Percentiles rank a stretch among this genome's conserved stretches.
Evolutionary conservation across 805 yeast genomes (phyloP).

Genomic region (Tetrapisispora fleetii): DNA sequence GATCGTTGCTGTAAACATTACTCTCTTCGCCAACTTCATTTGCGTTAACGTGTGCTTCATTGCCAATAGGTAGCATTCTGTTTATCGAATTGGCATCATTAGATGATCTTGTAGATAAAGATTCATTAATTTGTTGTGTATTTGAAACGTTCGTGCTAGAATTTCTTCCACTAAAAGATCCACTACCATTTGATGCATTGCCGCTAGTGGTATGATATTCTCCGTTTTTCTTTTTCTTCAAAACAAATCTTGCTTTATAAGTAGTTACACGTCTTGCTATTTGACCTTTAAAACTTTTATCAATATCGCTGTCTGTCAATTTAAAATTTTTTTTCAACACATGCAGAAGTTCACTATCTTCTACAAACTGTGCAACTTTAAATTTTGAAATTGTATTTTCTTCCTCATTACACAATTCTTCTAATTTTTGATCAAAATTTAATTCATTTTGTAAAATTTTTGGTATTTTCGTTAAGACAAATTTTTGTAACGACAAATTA

Average conservation of each 20-base stretch:
- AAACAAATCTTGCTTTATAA: constrained; percentile 28
- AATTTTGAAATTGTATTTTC: constrained; percentile 25
- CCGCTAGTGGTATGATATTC: constrained; percentile 12
- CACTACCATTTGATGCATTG: neutral
- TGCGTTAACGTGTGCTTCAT: neutral
- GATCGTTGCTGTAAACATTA: neutral
- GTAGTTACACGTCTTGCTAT: constrained; percentile 29
- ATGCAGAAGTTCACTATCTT: constrained; percentile 26
- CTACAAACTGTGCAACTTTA: constrained; percentile 27
- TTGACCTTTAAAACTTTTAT: constrained; percentile 21
- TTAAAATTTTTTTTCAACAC: constrained; percentile 25
- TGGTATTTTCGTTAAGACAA: constrained; percentile 27
- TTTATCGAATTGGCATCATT: too few species aligned
- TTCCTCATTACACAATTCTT: constrained; percentile 25
- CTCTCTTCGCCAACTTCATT: neutral
- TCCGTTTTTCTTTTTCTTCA: constrained; percentile 27
- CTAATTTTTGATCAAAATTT: constrained; percentile 26
- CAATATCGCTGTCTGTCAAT: constrained; percentile 23
- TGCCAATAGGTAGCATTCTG: too few species aligned
- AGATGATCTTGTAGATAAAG: neutral
- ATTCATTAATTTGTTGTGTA: neutral
- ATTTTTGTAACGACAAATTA: constrained; percentile 23
- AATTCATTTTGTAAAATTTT: constrained; percentile 27
- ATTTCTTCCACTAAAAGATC: neutral
- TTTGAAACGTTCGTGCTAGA: neutral